Conservation (phyloP, 2,329 filamentous ascomycete genomes). For the Xylariaceae sp. region DNA sequence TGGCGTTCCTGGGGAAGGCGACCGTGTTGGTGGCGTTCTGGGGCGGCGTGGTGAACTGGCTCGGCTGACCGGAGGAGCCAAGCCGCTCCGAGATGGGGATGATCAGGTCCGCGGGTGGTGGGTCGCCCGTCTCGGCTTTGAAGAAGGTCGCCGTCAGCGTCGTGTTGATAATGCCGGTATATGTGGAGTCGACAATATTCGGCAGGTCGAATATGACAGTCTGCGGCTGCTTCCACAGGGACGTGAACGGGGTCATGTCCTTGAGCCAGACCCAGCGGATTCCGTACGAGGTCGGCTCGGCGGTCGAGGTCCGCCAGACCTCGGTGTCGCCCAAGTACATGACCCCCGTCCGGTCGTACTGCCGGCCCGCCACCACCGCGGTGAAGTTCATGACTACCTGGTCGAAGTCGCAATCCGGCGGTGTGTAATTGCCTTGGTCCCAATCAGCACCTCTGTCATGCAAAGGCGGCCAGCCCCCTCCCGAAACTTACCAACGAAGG, state of each 20-base stretch:
- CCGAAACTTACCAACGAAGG: slow-evolving; percentile 56
- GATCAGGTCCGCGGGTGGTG: slow-evolving; percentile 53
- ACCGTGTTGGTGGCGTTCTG: slow-evolving; percentile 53
- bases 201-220: slow-evolving; percentile 74
- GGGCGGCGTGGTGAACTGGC: slow-evolving; percentile 59
- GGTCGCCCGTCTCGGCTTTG: slow-evolving; percentile 33
- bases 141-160: slow-evolving; percentile 71
- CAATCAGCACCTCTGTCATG: too few species aligned
- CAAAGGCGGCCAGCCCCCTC: background rate
- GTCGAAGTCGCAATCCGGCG: slow-evolving; percentile 64
- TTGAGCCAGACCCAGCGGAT: slow-evolving; percentile 73
- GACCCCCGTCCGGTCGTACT: slow-evolving; percentile 68
- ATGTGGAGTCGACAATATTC: slow-evolving; percentile 62
- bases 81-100: slow-evolving; percentile 56
- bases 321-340: slow-evolving; percentile 74
- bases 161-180: slow-evolving; percentile 67
- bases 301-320: slow-evolving; percentile 77
- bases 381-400: slow-evolving; percentile 70
- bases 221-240: slow-evolving; percentile 61
- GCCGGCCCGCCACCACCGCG: slow-evolving; percentile 60
- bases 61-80: slow-evolving; percentile 43
- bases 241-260: slow-evolving; percentile 65
- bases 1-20: slow-evolving; percentile 56
- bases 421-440: slow-evolving; percentile 52
- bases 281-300: slow-evolving; percentile 61